Evolutionary conservation across 495 filamentous ascomycete genomes (phyloP).

Genomic region (Lophiotrema nucula): DNA sequence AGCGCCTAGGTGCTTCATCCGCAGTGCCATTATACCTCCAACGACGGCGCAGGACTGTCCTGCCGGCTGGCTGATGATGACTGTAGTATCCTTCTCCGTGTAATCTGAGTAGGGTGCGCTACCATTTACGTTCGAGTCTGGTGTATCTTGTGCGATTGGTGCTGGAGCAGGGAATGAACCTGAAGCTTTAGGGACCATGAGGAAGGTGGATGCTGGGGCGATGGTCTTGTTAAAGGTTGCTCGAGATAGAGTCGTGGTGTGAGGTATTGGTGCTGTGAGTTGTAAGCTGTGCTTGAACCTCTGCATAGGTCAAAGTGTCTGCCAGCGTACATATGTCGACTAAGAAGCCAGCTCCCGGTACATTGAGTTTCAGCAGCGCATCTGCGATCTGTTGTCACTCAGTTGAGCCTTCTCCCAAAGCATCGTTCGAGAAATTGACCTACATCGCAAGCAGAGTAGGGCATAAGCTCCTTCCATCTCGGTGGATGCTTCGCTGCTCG

Average conservation of each 20-base stretch:
- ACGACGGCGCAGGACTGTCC: conserved; percentile 62
- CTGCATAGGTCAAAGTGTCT: neutral
- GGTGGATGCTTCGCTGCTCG: conserved; percentile 4
- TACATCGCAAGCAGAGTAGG: conserved; percentile 63
- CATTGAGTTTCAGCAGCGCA: conserved; percentile 40
- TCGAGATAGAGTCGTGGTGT: conserved; percentile 7
- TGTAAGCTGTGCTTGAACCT: neutral
- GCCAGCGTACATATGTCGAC: conserved; percentile 57
- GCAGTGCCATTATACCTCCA: conserved; percentile 65
- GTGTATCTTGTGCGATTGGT: conserved; percentile 37
- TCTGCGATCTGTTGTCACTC: conserved; percentile 36
- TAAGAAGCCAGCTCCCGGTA: conserved; percentile 50
- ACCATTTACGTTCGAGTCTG: conserved; percentile 42
- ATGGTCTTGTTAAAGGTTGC: conserved; percentile 47
- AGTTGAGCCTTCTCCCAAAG: neutral
- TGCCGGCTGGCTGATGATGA: conserved; percentile 59
- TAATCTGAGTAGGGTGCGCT: conserved; percentile 62
- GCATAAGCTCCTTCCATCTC: conserved; percentile 18
- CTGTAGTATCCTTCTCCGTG: conserved; percentile 52
- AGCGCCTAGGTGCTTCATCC: conserved; percentile 56
- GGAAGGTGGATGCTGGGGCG: conserved; percentile 62
- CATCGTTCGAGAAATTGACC: neutral
- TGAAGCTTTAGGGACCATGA: conserved; percentile 55
- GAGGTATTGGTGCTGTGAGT: conserved; percentile 17
- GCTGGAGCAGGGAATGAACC: conserved; percentile 28